Base-by-base conservation (phyloP, 352 stramenopile genomes). In the Globisporangium mamillatum region DNA sequence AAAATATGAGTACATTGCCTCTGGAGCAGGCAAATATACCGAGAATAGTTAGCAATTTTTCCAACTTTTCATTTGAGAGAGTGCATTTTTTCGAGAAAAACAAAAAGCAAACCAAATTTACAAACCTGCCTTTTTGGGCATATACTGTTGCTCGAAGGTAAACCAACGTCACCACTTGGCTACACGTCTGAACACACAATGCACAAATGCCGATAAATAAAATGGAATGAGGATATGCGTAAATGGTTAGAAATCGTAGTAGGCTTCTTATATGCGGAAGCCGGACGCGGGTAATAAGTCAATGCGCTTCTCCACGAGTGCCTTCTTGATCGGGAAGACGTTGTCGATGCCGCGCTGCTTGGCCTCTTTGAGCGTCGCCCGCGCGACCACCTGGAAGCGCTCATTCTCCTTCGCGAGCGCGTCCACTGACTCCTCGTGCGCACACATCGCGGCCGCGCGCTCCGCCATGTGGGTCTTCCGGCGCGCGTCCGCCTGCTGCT, bases 401-500 rank as follows among this genome's bases (percentile, higher is more conserved):
- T 88, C 86, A 32, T 84, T 70, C 50, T 92, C 84, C 8, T 73
- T 75, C 2, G 78, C 64, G 7, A 90, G 68, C 24, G 68, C 65
- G 8, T 62, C 54, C n/a, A 75, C 75, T 16, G 82, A 69, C 5
- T 77, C 73, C 22, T 72, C 50, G 29, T 88, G 72, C 10, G 68
- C 70, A 9, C 81, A 63, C 18, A 89, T 60, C 36, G 63, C 60
- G 10, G 72, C 68, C 1, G 69, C 63, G 24, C 80, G 81, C 27
- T 83, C 78, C 48, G 89, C 75, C 68, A 71, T 70, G 6, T 77
- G 69, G 27, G 70, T 81, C 34, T 88, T 81, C 12, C 80, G 80
- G 41, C 87, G 80, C 24, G 86, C 83, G 58, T 94, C 81, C 14
- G 84, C 82, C 57, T 94, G 86, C 50, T 93, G 82, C 67, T 92